Evolutionary conservation across 2,329 filamentous ascomycete genomes (phyloP).

Genomic region (Clarireedia paspali): DNA sequence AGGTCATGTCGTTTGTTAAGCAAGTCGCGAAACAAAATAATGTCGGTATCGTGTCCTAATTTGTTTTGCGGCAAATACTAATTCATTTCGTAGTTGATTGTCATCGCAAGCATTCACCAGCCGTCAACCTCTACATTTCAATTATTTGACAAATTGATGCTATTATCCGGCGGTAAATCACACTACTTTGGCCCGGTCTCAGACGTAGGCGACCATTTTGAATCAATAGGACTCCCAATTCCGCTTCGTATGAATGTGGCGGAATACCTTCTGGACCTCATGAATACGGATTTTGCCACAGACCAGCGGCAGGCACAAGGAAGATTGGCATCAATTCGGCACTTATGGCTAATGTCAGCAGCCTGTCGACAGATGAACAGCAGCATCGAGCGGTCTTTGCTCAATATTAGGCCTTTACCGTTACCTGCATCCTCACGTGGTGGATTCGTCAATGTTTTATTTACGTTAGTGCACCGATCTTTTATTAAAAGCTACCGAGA

Average conservation of each 20-base stretch:
- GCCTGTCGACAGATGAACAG: conserved; percentile 29
- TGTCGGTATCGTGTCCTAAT: conserved; percentile 43
- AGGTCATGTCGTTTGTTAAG: conserved; percentile 65
- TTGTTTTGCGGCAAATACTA: conserved; percentile 36
- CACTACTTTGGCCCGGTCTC: conserved; percentile 64
- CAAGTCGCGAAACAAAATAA: conserved; percentile 30
- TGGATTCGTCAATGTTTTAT: conserved; percentile 36
- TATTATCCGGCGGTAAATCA: conserved; percentile 63
- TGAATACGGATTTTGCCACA: conserved; percentile 67
- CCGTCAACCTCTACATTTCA: conserved; percentile 73
- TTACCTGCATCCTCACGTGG: conserved; percentile 24
- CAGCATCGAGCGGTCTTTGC: conserved; percentile 21
- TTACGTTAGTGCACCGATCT: conserved; percentile 66
- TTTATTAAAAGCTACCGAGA: conserved; percentile 83
- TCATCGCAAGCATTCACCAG: conserved; percentile 80
- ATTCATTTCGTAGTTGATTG: conserved; percentile 49
- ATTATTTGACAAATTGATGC: conserved; percentile 70
- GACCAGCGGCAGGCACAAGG: conserved; percentile 39
- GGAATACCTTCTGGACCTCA: conserved; percentile 69
- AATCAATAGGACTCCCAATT: conserved; percentile 50
- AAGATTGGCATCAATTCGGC: conserved; percentile 45
- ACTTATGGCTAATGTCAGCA: conserved; percentile 45
- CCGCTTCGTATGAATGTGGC: conserved; percentile 70
- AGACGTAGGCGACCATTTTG: conserved; percentile 56
- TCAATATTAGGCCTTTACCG: conserved; percentile 11